Conservation (phyloP, 768 basidiomycete genomes). For the Hygrocybe punicea region DNA sequence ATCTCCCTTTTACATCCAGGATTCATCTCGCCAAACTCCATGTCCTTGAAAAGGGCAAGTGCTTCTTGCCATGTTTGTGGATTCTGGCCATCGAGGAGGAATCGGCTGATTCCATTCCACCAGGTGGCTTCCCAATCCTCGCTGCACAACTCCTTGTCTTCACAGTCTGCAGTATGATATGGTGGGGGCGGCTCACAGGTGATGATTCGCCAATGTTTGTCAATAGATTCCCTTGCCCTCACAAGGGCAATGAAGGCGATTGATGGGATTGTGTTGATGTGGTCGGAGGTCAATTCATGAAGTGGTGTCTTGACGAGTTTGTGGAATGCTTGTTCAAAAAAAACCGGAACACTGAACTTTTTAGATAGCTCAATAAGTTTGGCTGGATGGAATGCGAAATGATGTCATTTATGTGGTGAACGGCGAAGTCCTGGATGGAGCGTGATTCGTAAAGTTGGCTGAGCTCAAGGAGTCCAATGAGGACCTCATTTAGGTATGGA, state of each 20-base stretch:
- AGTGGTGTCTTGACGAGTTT: not conserved
- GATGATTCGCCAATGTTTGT: not conserved
- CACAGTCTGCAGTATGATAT: not conserved
- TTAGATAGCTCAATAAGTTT: not conserved
- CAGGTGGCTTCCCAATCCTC: slow-evolving; percentile 20
- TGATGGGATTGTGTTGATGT: not conserved
- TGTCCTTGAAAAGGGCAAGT: slow-evolving; percentile 10
- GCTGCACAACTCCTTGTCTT: not conserved
- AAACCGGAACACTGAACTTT: not conserved
- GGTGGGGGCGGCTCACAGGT: not conserved
- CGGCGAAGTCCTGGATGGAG: not conserved
- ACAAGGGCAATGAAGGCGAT: not conserved
- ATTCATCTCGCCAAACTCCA: slow-evolving; percentile 16
- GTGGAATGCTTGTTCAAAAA: not conserved
- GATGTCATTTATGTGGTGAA: not conserved
- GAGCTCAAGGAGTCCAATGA: not conserved
- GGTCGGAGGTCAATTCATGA: not conserved
- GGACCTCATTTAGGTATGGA: not conserved
- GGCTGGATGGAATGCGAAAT: not conserved
- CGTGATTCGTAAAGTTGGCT: not conserved
- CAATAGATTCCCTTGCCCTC: not conserved
- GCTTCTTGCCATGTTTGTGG: slow-evolving; percentile 14
- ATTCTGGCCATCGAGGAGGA: slow-evolving; percentile 18
- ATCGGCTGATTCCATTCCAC: slow-evolving; percentile 22
- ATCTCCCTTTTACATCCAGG: slow-evolving; percentile 4